Conservation (phyloP, 2,329 filamentous ascomycete species). For the Penicillium glabrum region DNA sequence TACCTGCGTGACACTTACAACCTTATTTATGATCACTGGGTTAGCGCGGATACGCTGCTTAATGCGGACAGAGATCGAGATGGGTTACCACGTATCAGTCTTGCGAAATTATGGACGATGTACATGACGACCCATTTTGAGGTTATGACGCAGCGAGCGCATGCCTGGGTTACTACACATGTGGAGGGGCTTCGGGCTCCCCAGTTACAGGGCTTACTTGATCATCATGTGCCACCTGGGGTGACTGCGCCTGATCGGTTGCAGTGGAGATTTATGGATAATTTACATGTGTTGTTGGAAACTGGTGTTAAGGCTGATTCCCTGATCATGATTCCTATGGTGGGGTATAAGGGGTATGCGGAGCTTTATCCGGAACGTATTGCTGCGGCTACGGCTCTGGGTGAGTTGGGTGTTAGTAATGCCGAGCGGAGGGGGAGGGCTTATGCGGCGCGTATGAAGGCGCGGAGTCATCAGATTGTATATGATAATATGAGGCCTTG, state of each 20-base stretch:
- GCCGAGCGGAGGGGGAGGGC: background rate
- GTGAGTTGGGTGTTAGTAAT: background rate
- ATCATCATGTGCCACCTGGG: background rate
- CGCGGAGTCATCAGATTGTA: slow-evolving; percentile 1
- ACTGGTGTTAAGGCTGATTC: slow-evolving; percentile 18
- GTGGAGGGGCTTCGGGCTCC: slow-evolving; percentile 13
- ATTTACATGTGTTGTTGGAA: slow-evolving; percentile 14
- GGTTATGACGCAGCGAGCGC: slow-evolving; percentile 22
- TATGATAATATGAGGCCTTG: background rate
- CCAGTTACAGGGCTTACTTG: slow-evolving; percentile 8
- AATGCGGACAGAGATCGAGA: slow-evolving; percentile 11
- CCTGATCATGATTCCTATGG: slow-evolving; percentile 24
- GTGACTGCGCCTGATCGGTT: slow-evolving; percentile 1
- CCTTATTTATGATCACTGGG: slow-evolving; percentile 20
- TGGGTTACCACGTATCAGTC: slow-evolving; percentile 7
- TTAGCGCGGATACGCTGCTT: slow-evolving; percentile 12
- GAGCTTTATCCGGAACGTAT: background rate
- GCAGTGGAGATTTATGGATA: slow-evolving; percentile 16
- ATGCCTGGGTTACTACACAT: slow-evolving; percentile 23
- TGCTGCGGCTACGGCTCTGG: background rate
- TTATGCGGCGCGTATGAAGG: slow-evolving; percentile 10
- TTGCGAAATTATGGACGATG: slow-evolving; percentile 21
- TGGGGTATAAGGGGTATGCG: slow-evolving; percentile 17
- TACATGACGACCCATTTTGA: slow-evolving; percentile 23
- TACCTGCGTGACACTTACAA: slow-evolving; percentile 27